Conservation (phyloP, 2,329 filamentous ascomycete genomes). For the Colletotrichum plurivorum region DNA sequence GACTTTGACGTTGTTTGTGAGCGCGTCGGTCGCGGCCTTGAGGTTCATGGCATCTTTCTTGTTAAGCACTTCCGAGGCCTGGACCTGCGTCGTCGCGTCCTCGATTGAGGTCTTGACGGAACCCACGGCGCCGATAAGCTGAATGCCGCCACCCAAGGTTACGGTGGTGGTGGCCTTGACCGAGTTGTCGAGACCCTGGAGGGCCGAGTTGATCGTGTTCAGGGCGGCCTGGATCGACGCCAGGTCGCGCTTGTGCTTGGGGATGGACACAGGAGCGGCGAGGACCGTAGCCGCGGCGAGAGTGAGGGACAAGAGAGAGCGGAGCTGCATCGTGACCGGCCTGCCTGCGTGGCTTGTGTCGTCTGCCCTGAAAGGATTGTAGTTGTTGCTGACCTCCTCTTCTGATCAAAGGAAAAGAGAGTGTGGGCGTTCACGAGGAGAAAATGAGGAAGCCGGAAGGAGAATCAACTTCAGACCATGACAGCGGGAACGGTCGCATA, state of each 20-base stretch:
- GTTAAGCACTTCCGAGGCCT: conserved; percentile 14
- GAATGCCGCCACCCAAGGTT: conserved; percentile 15
- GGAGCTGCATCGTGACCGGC: conserved; percentile 27
- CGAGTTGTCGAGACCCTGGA: conserved; percentile 31
- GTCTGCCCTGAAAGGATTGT: conserved; percentile 17
- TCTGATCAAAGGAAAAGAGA: conserved; percentile 21
- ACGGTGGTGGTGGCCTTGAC: conserved; percentile 20
- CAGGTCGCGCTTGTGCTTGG: conserved; percentile 25
- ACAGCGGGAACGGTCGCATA: not conserved
- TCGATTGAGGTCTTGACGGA: conserved; percentile 20
- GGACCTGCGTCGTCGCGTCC: conserved; percentile 31
- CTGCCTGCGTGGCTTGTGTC: conserved; percentile 6
- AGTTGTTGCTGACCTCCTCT: conserved; percentile 4
- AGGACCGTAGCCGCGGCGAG: conserved; percentile 14
- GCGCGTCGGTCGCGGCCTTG: conserved; percentile 34
- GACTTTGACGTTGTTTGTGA: conserved; percentile 37
- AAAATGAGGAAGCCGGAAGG: conserved; percentile 1
- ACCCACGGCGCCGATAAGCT: conserved; percentile 8
- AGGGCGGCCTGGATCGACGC: conserved; percentile 27
- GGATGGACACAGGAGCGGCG: conserved; percentile 22
- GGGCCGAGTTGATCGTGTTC: conserved; percentile 33
- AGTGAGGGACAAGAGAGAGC: conserved; percentile 17
- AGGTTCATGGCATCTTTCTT: conserved; percentile 14
- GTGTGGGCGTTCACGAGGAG: conserved; percentile 14
- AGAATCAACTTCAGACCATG: conserved; percentile 29